Base-by-base conservation (phyloP, 345 rosid genomes). In the Eutrema heterophyllum region DNA sequence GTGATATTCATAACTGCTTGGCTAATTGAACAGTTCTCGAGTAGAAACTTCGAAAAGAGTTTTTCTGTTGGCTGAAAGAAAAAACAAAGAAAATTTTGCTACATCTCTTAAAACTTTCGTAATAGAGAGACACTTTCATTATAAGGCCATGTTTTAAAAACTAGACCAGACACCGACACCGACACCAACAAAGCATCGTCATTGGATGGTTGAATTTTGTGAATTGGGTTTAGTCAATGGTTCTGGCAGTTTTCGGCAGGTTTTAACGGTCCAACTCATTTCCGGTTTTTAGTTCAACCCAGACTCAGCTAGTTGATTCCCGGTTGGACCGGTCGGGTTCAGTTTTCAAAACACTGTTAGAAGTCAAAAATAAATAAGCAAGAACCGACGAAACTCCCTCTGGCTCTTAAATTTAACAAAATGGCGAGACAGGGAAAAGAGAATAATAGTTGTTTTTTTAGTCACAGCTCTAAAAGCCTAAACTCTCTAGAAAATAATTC, bases 381-480 rank as follows among this genome's bases (percentile, higher is more conserved):
- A 68, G 43, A 59, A 62, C 33, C 38, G n/a, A 46, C 5, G 54
- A 40, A 33, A 59, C 60, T 67, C 4, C 21, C 50, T 69, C 41
- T 53, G 49, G 63, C 61, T 59, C 78, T 32, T 18, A 36, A 36
- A 10, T 24, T 35, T 53, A 53, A 53, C 63, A 70, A 76, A 69
- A 62, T 45, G 59, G 65, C 27, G 13, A 32, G 38, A 36, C 27
- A 18, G n/a, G n/a, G 38, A 76, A 54, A 53, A 35, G 32, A 61
- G 33, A 52, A 68, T 26, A 16, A 36, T n/a, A 55, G 41, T 21
- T 27, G 38, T 5, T 15, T 58, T 16, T 58, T 13, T 15, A 9
- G 65, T 53, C 48, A 39, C 30, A 30, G 48, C 14, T 45, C 67
- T 45, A 63, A 30, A 30, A 32, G 75, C 72, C 80, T 77, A 70